These are phyloP conservation scores for Mycena crocata DNA, from an alignment of 768 basidiomycete genomes.

Conservation along the genomic window DNA sequence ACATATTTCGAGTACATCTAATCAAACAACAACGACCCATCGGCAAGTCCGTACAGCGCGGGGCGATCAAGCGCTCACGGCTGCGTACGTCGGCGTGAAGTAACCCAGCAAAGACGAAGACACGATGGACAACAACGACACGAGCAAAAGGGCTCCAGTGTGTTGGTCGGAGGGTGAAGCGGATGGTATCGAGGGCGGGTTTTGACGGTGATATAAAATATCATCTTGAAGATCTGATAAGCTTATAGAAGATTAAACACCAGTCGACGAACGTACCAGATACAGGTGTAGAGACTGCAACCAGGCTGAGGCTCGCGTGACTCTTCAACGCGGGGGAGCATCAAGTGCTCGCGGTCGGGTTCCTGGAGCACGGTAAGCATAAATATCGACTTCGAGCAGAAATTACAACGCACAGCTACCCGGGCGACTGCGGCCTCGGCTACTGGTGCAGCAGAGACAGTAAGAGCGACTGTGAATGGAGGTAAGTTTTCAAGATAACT, in stretches of 20 bases:
- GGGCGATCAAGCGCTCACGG: neutral
- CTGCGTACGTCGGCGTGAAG: neutral
- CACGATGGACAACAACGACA: constrained; percentile 11
- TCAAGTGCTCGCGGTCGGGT: neutral
- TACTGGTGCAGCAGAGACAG: constrained; percentile 30
- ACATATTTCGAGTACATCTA: constrained; percentile 16
- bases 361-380: constrained; percentile 2
- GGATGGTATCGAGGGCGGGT: neutral
- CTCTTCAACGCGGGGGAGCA: constrained; percentile 24
- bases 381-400: neutral
- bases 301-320: constrained; percentile 24
- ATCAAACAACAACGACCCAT: neutral
- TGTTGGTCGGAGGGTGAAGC: neutral
- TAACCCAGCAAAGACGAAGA: neutral
- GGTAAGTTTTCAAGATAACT: constrained; percentile 4
- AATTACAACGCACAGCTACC: constrained; percentile 2
- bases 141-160: constrained; percentile 28
- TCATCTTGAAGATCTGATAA: neutral
- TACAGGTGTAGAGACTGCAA: constrained; percentile 32
- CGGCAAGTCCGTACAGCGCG: constrained; percentile 15
- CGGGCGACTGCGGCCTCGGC: constrained; percentile 18
- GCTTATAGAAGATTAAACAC: neutral
- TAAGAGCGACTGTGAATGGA: constrained; percentile 23
- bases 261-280: constrained; percentile 14
- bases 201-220: neutral